These are phyloP conservation scores for Pisolithus thermaeus DNA, from an alignment of 1,284 basidiomycete genomes.

Conservation along the genomic window DNA sequence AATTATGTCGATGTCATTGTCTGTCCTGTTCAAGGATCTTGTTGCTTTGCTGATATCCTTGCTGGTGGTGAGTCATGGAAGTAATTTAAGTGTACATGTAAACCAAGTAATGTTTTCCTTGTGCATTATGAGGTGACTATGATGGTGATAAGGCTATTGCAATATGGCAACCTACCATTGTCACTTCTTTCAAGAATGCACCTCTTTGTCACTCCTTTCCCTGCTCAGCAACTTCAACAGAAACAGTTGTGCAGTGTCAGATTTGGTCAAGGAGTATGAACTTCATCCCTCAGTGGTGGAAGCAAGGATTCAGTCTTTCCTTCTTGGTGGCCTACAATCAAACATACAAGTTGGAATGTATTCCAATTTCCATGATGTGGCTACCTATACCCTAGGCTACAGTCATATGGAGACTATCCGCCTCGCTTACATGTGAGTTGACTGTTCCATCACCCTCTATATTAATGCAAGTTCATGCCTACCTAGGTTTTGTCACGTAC, in stretches of 20 bases:
- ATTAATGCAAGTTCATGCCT: not conserved
- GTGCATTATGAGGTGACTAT: conserved; percentile 36
- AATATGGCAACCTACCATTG: conserved; percentile 44
- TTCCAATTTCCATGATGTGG: conserved; percentile 50
- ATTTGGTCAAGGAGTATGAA: conserved; percentile 29
- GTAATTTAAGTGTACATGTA: too few relatives aligned
- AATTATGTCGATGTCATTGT: conserved; percentile 43
- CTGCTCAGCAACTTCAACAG: conserved; percentile 38
- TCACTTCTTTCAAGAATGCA: conserved; percentile 46
- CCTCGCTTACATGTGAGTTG: conserved; percentile 56
- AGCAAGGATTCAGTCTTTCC: conserved; percentile 37
- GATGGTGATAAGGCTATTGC: conserved; percentile 45
- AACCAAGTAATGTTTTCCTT: not conserved
- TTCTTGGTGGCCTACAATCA: conserved; percentile 44
- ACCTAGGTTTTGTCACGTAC: conserved; percentile 50
- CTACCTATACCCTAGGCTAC: conserved; percentile 49
- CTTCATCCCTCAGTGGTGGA: conserved; percentile 1
- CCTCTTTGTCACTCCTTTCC: conserved; percentile 40
- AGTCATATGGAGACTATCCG: conserved; percentile 40
- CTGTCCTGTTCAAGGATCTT: conserved; percentile 39
- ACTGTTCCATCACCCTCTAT: too few relatives aligned
- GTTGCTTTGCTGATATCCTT: conserved; percentile 43
- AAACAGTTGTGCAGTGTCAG: conserved; percentile 38
- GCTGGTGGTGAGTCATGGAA: conserved; percentile 36
- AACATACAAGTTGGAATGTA: conserved; percentile 47